Conservation (phyloP, 2,329 filamentous ascomycete genomes). For the Talaromyces sp. region DNA sequence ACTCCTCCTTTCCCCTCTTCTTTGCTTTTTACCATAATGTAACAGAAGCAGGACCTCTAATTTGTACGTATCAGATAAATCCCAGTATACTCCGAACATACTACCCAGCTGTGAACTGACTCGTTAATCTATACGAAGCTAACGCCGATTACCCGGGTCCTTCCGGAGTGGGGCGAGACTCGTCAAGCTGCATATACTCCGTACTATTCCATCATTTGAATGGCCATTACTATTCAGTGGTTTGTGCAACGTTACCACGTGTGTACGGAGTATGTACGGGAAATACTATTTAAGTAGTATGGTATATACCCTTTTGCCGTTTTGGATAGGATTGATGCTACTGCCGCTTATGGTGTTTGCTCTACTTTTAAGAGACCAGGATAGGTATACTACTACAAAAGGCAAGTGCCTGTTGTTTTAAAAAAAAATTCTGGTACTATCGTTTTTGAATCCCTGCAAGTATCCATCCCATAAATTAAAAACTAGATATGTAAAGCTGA, state of each 20-base stretch:
- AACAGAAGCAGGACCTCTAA: neutral
- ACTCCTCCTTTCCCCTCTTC: neutral
- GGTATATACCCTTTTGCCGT: neutral
- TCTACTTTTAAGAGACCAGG: neutral
- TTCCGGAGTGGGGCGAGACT: neutral
- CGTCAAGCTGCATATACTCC: neutral
- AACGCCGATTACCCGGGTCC: neutral
- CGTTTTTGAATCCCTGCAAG: neutral
- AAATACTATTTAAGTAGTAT: too few species aligned
- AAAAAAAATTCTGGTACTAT: neutral
- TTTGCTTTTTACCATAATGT: neutral
- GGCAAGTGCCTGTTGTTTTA: neutral
- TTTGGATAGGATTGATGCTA: neutral
- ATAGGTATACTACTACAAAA: neutral
- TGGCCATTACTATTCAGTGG: neutral
- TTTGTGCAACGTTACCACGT: neutral
- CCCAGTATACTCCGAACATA: too few species aligned
- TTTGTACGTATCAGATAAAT: neutral
- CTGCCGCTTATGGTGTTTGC: neutral
- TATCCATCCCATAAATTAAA: neutral
- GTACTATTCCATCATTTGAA: neutral
- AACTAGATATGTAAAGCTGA: neutral
- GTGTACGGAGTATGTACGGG: neutral
- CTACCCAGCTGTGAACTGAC: neutral
- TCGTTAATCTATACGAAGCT: neutral